Conservation (phyloP, 306 rosid species). For the Rosa rugosa region DNA sequence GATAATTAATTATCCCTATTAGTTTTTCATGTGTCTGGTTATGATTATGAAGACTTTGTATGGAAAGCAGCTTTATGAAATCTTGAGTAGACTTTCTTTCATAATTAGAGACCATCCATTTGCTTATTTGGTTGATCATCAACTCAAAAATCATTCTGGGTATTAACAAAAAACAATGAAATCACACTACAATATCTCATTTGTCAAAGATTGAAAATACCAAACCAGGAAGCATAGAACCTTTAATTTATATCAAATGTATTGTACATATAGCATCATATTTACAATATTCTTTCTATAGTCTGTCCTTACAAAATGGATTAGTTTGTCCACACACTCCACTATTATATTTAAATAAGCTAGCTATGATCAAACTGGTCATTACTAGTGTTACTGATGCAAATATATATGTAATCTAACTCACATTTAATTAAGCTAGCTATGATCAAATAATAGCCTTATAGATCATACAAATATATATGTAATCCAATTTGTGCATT, state of each 20-base stretch:
- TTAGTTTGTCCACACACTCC: too few relatives aligned
- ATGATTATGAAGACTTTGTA: too few relatives aligned
- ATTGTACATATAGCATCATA: not conserved
- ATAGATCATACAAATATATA: not conserved
- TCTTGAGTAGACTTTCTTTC: conserved; percentile 15
- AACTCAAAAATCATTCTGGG: conserved; percentile 6
- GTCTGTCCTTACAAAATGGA: not conserved
- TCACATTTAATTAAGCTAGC: too few relatives aligned
- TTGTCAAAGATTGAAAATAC: conserved; percentile 32
- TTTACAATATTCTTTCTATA: not conserved
- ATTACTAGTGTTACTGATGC: too few relatives aligned
- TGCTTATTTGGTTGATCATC: not conserved
- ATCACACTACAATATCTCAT: conserved; percentile 39
- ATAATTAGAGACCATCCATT: conserved; percentile 7
- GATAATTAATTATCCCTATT: too few relatives aligned
- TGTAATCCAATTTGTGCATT: conserved; percentile 35
- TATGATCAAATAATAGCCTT: too few relatives aligned
- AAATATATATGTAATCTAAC: too few relatives aligned
- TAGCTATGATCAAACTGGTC: too few relatives aligned
- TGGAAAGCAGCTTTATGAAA: not conserved
- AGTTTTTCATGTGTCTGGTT: too few relatives aligned
- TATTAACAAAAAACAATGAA: not conserved
- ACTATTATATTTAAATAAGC: too few relatives aligned
- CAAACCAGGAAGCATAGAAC: not conserved
- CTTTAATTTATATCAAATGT: not conserved